phyloP scores from a whole-genome alignment of 768 basidiomycete genomes.

The Melanogaster broomeanus region DNA sequence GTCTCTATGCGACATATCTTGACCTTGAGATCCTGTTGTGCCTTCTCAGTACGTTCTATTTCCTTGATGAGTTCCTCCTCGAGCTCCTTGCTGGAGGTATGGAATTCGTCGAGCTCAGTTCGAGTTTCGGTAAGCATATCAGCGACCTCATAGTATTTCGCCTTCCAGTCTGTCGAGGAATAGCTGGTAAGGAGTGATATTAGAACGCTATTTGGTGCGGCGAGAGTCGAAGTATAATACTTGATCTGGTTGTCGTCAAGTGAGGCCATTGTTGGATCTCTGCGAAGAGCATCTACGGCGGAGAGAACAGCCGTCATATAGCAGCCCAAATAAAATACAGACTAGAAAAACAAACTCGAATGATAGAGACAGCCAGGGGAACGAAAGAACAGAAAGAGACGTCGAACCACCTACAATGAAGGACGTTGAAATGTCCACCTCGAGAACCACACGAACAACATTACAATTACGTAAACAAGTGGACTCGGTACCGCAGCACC shows the following conservation, averaged over 20 bases:
- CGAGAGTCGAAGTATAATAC: slow-evolving; percentile 36
- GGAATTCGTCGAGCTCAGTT: slow-evolving; percentile 85
- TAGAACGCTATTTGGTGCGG: slow-evolving; percentile 12
- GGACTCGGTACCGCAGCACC: too few relatives aligned
- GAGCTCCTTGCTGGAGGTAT: slow-evolving; percentile 84
- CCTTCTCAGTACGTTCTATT: slow-evolving; percentile 82
- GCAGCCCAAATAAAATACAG: slow-evolving; percentile 21
- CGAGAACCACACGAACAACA: neutral
- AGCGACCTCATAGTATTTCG: slow-evolving; percentile 79
- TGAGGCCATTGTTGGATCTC: slow-evolving; percentile 56
- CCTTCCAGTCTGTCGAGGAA: slow-evolving; percentile 68
- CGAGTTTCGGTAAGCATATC: slow-evolving; percentile 86
- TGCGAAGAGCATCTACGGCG: slow-evolving; percentile 56
- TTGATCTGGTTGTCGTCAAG: slow-evolving; percentile 66
- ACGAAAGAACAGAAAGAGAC: slow-evolving; percentile 9
- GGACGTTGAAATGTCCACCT: neutral
- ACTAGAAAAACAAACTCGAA: slow-evolving; percentile 19
- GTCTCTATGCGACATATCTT: slow-evolving; percentile 69
- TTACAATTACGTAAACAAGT: slow-evolving; percentile 1
- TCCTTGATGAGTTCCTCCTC: slow-evolving; percentile 94
- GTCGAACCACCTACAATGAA: neutral
- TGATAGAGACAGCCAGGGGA: slow-evolving; percentile 6
- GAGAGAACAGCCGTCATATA: slow-evolving; percentile 68
- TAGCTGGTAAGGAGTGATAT: slow-evolving; percentile 43
- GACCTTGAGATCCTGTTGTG: slow-evolving; percentile 76